Evolutionary conservation across 441 rosid species (phyloP), one percentile per base, ranked within the genome.

Genomic region (Geranium incanum): DNA sequence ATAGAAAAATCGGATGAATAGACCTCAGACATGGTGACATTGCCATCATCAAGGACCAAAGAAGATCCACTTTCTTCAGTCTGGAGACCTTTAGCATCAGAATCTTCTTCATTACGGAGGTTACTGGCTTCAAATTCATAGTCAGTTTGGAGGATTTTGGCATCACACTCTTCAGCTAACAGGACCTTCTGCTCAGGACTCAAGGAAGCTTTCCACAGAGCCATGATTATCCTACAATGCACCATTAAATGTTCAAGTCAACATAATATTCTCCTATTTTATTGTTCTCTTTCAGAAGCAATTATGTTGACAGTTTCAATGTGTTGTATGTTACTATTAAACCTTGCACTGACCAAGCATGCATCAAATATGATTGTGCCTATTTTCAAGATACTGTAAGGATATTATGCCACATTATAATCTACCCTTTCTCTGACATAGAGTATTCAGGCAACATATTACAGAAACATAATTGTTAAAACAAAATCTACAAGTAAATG

Each of bases 171-270:
- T 89, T 94, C 97, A 66, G 88, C 86, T 75, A 89, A 81, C 77
- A 84, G 88, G 81, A 89, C 96, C 84, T 90, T 92, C 89, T 92
- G 97, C 81, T 92, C 96, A 3, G 92, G 93, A 77, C 83, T 92
- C 93, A 92, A 84, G 48, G 97, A 85, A 67, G 95, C 97, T 81
- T 89, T 92, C 96, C 99, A 92, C 59, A 95, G 81, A 75, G 97
- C 97, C 96, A 90, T 90, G 79, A 95, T 92, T 70, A 96, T 92
- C 88, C 99, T 95, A 72, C 67, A 71, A 69, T 70, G 64, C n/a
- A 70, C 5, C 16, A 45, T 8, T 69, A n/a, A 72, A 74, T 2
- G 11, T 68, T 59, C n/a, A 71, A 48, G n/a, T 5, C 23, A 57
- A 15, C 21, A 16, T 8, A 6, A 57, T 57, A 57, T 57, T 57